A percentile compares a stretch with the other conserved stretches of the same genome.
Evolutionary conservation across 768 basidiomycete species (phyloP).

Genomic region (Tephrocybe sp.): DNA sequence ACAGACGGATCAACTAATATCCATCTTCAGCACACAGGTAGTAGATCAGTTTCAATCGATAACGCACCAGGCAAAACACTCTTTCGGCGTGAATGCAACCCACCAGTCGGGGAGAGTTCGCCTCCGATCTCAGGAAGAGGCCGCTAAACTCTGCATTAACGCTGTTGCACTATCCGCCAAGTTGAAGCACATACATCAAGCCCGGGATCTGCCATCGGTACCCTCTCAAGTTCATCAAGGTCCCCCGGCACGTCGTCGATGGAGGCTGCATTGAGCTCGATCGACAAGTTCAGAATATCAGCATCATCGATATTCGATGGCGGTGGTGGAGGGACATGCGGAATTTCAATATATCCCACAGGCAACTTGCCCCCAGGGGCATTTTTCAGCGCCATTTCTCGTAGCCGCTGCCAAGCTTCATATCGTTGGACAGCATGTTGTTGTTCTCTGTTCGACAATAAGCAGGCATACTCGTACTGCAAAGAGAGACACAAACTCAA

Average conservation of each 20-base stretch:
- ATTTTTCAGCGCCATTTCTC: constrained; percentile 74
- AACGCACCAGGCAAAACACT: constrained; percentile 86
- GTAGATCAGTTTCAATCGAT: background rate
- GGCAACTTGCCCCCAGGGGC: constrained; percentile 70
- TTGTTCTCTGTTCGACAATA: constrained; percentile 63
- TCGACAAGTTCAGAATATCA: constrained; percentile 85
- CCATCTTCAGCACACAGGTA: too few relatives aligned
- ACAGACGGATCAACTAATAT: constrained; percentile 82
- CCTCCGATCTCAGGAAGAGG: constrained; percentile 67
- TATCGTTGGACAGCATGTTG: constrained; percentile 83
- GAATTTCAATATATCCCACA: constrained; percentile 64
- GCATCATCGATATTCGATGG: constrained; percentile 77
- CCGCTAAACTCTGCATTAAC: constrained; percentile 38
- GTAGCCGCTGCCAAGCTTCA: constrained; percentile 86
- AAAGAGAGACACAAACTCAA: constrained; percentile 59
- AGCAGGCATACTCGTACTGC: background rate
- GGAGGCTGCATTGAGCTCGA: constrained; percentile 84
- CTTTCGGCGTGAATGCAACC: constrained; percentile 90
- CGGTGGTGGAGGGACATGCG: constrained; percentile 74
- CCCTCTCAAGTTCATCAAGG: constrained; percentile 82
- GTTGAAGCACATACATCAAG: constrained; percentile 61
- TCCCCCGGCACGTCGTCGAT: constrained; percentile 74
- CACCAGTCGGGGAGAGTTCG: constrained; percentile 57
- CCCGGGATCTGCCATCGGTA: constrained; percentile 92
- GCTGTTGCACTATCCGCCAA: background rate